These are phyloP conservation scores for Sherardia arvensis DNA, from an alignment of 257 asterid species.

Conservation along the genomic window DNA sequence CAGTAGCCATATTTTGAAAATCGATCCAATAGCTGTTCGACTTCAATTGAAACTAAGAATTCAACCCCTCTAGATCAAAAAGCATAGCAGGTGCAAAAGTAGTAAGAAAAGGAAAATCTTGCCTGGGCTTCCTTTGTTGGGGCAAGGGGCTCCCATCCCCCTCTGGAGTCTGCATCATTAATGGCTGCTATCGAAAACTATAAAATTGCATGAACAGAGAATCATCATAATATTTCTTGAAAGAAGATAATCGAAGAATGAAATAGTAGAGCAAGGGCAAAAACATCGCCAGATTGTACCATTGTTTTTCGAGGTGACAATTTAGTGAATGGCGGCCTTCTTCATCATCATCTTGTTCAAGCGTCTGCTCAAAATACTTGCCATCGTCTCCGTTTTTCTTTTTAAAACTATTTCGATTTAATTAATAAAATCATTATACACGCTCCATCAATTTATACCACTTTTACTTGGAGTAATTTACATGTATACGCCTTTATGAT, in stretches of 20 bases:
- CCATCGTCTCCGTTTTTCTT: too few species aligned
- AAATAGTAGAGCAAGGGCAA: not conserved
- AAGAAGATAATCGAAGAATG: not conserved
- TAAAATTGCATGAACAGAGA: not conserved
- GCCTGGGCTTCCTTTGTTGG: conserved; percentile 99
- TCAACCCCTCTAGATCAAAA: not conserved
- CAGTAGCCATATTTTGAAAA: not conserved
- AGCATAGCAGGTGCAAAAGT: not conserved
- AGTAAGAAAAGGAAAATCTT: conserved; percentile 9
- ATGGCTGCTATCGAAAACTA: conserved; percentile 92
- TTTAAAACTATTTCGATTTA: too few species aligned
- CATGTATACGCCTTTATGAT: too few species aligned
- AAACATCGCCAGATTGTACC: not conserved
- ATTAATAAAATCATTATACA: too few species aligned
- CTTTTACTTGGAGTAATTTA: too few species aligned
- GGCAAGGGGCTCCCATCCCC: conserved; percentile 82
- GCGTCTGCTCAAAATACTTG: too few species aligned
- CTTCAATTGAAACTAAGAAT: not conserved
- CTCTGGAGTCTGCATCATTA: conserved; percentile 67
- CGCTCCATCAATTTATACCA: too few species aligned
- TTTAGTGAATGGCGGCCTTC: not conserved
- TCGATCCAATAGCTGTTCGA: not conserved
- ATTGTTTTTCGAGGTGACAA: conserved; percentile 7
- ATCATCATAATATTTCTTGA: not conserved
- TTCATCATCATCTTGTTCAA: too few species aligned